phyloP scores from a whole-genome alignment of 441 rosid genomes.

The Erodium moschatum region DNA sequence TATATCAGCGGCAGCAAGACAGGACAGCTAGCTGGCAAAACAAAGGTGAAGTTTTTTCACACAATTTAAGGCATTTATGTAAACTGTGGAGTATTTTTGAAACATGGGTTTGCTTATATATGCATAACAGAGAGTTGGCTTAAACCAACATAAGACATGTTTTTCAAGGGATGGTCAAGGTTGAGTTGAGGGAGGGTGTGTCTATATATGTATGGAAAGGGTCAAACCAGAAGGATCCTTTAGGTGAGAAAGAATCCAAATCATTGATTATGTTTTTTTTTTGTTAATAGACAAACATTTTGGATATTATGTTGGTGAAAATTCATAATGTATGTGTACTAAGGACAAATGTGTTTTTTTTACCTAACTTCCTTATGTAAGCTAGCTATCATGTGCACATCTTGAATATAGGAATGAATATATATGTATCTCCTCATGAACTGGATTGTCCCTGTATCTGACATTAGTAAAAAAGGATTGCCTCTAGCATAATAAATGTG shows the following conservation, averaged over 20 bases:
- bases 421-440: background rate
- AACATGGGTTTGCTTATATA: background rate
- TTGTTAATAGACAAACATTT: too few relatives aligned
- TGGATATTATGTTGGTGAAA: background rate
- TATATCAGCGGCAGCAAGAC: background rate
- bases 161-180: background rate
- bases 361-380: background rate
- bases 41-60: background rate
- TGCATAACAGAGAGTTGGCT: background rate
- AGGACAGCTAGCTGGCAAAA: slow-evolving; percentile 6
- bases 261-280: background rate
- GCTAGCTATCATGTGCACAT: background rate
- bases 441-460: slow-evolving; percentile 2
- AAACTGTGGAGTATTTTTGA: background rate
- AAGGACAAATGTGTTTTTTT: background rate
- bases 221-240: background rate
- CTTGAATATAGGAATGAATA: background rate
- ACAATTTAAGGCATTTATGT: background rate
- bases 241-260: background rate
- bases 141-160: background rate
- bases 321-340: too few relatives aligned
- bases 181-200: background rate
- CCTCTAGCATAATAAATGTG: too few relatives aligned
- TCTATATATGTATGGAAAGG: background rate
- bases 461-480: background rate